Evolutionary conservation across 495 filamentous ascomycete genomes (phyloP).

Genomic region (Bombardia bombarda): DNA sequence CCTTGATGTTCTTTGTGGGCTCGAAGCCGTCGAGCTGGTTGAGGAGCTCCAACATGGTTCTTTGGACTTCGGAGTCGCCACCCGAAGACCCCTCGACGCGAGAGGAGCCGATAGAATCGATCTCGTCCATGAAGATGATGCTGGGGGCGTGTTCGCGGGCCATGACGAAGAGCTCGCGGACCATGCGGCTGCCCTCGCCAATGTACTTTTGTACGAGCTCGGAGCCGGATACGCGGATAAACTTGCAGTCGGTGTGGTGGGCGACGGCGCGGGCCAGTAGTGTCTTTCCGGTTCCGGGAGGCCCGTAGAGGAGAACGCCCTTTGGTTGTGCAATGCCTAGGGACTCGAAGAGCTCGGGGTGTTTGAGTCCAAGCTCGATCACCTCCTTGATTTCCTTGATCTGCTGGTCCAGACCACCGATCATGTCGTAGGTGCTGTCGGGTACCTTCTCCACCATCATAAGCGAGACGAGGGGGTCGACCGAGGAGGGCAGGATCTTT

Average conservation of each 20-base stretch:
- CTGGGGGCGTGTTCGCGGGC: constrained; percentile 97
- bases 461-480: constrained; percentile 97
- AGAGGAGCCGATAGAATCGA: constrained; percentile 96
- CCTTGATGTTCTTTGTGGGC: constrained; percentile 99
- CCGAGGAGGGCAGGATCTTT: constrained; percentile 94
- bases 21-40: constrained; percentile 99
- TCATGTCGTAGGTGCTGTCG: constrained; percentile 99
- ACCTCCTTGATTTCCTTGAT: constrained; percentile 99
- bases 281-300: constrained; percentile 96
- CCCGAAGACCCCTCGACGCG: constrained; percentile 92
- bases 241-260: constrained; percentile 97
- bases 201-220: constrained; percentile 99
- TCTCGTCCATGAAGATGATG: constrained; percentile 99
- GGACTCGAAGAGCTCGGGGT: constrained; percentile 97
- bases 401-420: constrained; percentile 95
- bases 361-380: constrained; percentile 96
- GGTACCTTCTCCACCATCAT: constrained; percentile 99
- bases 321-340: constrained; percentile 98
- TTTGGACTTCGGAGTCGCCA: constrained; percentile 97
- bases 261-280: constrained; percentile 91
- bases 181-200: constrained; percentile 96
- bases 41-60: constrained; percentile 96
- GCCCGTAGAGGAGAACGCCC: constrained; percentile 93
- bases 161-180: constrained; percentile 98
- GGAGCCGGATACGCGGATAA: constrained; percentile 93